These are phyloP conservation scores for Claviceps paspali DNA, from an alignment of 2,329 filamentous ascomycete genomes.

Conservation along the genomic window DNA sequence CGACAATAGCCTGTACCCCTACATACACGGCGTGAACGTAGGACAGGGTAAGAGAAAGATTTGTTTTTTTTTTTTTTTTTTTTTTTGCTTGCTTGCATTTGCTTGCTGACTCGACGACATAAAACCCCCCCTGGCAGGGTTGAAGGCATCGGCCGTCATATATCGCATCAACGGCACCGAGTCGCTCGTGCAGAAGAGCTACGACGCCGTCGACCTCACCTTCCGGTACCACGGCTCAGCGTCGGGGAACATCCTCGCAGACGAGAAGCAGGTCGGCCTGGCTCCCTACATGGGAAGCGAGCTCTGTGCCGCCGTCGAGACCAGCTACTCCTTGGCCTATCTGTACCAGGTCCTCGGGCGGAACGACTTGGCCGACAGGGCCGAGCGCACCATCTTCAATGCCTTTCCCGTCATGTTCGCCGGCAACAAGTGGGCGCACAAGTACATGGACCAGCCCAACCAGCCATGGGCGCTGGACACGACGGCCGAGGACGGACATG, in stretches of 20 bases:
- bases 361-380: constrained; percentile 30
- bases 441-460: constrained; percentile 39
- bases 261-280: constrained; percentile 23
- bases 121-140: too few species aligned
- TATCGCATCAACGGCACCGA: constrained; percentile 24
- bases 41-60: constrained; percentile 24
- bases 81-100: too few species aligned
- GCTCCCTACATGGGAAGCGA: constrained; percentile 22
- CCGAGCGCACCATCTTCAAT: constrained; percentile 38
- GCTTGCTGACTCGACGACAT: too few species aligned
- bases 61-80: too few species aligned
- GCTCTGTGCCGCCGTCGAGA: constrained; percentile 20
- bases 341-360: constrained; percentile 18
- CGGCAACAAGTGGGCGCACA: constrained; percentile 37
- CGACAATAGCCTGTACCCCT: constrained; percentile 13
- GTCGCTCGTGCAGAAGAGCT: constrained; percentile 19
- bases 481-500: constrained; percentile 16
- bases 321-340: constrained; percentile 18
- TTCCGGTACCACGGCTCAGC: constrained; percentile 23
- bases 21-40: constrained; percentile 27
- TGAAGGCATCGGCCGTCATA: constrained; percentile 24
- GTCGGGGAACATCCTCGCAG: constrained; percentile 26
- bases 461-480: constrained; percentile 30
- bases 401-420: constrained; percentile 35
- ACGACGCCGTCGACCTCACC: constrained; percentile 21